phyloP scores from a whole-genome alignment of 2,329 filamentous ascomycete species.

The Exophiala sp. region DNA sequence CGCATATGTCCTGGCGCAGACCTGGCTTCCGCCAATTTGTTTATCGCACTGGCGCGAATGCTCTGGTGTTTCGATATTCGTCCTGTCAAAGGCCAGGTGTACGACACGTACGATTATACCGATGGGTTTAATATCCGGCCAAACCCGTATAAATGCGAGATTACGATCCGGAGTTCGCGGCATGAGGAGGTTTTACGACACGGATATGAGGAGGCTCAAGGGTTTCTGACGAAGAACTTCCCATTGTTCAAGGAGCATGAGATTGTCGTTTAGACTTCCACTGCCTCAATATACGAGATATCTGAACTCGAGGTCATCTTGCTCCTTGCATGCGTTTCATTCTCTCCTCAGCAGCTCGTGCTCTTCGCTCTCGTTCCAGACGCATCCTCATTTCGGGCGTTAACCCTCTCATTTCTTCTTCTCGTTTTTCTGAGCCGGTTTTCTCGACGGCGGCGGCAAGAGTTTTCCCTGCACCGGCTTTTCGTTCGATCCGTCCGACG shows the following conservation, averaged over 20 bases:
- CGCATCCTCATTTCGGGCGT: slow-evolving; percentile 81
- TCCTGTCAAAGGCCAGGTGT: slow-evolving; percentile 16
- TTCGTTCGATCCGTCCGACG: slow-evolving; percentile 46
- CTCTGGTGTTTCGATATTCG: slow-evolving; percentile 53
- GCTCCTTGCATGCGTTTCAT: slow-evolving; percentile 61
- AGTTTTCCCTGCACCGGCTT: slow-evolving; percentile 49
- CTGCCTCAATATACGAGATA: no score
- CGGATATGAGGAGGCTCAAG: slow-evolving; percentile 12
- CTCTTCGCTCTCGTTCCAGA: slow-evolving; percentile 83
- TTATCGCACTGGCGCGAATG: slow-evolving; percentile 58
- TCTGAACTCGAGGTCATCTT: background rate
- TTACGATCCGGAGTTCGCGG: slow-evolving; percentile 11
- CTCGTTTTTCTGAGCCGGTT: slow-evolving; percentile 73
- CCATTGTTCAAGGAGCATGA: slow-evolving; percentile 25
- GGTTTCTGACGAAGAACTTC: slow-evolving; percentile 13
- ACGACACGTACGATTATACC: slow-evolving; percentile 23
- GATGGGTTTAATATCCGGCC: slow-evolving; percentile 24
- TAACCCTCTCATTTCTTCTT: slow-evolving; percentile 79
- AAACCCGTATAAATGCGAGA: slow-evolving; percentile 20
- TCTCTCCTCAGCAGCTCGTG: slow-evolving; percentile 86
- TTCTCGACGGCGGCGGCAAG: slow-evolving; percentile 60
- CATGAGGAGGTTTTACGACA: slow-evolving; percentile 11
- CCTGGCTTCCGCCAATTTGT: slow-evolving; percentile 33
- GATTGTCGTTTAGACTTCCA: slow-evolving; percentile 14
- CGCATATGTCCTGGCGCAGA: slow-evolving; percentile 29